Evolutionary conservation across 1,284 basidiomycete species (phyloP), one percentile per base, ranked within the genome.

Genomic region (Coriolopsis trogii): DNA sequence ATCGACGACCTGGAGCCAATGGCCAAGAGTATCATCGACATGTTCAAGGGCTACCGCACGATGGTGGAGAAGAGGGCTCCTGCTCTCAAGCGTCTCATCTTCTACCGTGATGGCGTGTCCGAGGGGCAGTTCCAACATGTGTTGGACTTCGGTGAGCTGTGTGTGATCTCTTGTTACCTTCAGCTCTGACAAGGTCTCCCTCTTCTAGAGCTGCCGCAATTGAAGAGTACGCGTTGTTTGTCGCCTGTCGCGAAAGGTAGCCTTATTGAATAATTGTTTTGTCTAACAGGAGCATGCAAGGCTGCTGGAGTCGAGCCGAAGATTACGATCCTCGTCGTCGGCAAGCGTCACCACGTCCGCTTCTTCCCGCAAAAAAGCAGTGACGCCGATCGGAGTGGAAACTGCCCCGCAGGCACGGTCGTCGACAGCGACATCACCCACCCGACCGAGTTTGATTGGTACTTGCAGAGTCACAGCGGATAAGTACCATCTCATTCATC

Each of bases 371-470:
- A 70, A 51, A 72, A 69, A 21, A 68, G 70, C 3, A 51, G 55
- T 7, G 82, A 84, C 21, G 80, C 71, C 2, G 88, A 89, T 59
- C 74, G 73, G 52, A 84, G 79, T 55, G 89, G 87, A 2, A 91
- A 91, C 60, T 89, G 85, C 59, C 81, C 76, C 5, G 85, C 89
- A 0, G 89, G 89, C 18, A 88, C 86, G 2, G 85, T 91, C 9
- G 79, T 91, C 16, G 89, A 91, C 63, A 72, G 74, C 28, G 85
- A 86, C 7, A 78, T 91, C 21, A 76, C 79, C 1, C 85, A 89
- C 62, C 88, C 89, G 0, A 79, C 82, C 1, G 89, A 91, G 62
- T 89, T 89, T 46, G 91, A 93, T 62, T 93, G 88, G 67, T 93
- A 92, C 62, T 73, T 91, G 1, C 85, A 89, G 65, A 83, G 81